Percentiles rank a stretch among this genome's conserved stretches.
These are phyloP conservation scores for Auriscalpium vulgare DNA, from an alignment of 768 basidiomycete species.

Conservation along the genomic window DNA sequence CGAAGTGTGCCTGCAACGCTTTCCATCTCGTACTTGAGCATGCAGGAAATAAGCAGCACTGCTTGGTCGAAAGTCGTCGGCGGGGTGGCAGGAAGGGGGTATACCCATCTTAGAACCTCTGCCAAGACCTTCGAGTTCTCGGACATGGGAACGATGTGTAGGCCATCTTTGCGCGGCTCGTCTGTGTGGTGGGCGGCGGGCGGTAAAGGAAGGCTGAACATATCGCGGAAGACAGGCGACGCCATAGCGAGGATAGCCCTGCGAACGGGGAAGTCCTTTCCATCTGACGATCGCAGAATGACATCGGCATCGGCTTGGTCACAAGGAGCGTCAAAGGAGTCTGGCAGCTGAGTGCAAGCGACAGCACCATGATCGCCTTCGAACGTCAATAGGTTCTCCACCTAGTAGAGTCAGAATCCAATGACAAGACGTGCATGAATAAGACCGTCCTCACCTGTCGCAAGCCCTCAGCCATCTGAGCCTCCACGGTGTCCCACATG, in stretches of 20 bases:
- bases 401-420: neutral
- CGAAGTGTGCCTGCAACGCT: neutral
- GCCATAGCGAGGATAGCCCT: conserved; percentile 6
- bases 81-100: neutral
- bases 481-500: too few species aligned
- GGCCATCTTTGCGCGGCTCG: neutral
- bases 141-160: neutral
- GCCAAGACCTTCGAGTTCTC: neutral
- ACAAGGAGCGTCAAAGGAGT: neutral
- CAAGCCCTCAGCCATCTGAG: too few species aligned
- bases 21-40: neutral
- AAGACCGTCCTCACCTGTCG: too few species aligned
- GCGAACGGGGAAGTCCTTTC: conserved; percentile 10
- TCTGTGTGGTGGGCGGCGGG: neutral
- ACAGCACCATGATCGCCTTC: neutral
- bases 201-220: conserved; percentile 4
- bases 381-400: neutral
- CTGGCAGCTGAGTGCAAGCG: neutral
- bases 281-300: conserved; percentile 5
- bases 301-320: conserved; percentile 4
- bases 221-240: conserved; percentile 13
- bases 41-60: neutral
- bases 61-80: neutral
- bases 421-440: neutral
- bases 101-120: neutral